Evolutionary conservation across 2,329 filamentous ascomycete genomes (phyloP).

Genomic region (Fusarium sp.): DNA sequence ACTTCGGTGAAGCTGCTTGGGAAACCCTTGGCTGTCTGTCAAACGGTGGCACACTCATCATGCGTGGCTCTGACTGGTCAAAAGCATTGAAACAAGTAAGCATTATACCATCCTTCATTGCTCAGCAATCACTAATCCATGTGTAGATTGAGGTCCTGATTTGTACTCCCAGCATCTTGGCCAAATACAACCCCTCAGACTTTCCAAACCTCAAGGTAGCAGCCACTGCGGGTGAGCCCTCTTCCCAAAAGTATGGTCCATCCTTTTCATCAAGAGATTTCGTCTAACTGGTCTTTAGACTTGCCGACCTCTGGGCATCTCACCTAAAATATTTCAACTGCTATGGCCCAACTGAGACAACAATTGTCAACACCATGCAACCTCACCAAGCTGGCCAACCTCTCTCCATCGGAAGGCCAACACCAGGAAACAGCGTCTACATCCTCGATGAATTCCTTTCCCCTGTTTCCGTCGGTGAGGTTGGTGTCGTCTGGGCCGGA

Average conservation of each 20-base stretch:
- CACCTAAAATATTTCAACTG: conserved; percentile 63
- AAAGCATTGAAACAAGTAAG: conserved; percentile 57
- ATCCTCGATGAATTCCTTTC: conserved; percentile 60
- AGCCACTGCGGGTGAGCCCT: conserved; percentile 67
- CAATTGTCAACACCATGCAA: conserved; percentile 67
- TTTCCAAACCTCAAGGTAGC: conserved; percentile 64
- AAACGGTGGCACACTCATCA: conserved; percentile 66
- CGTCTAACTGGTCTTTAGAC: conserved; percentile 27
- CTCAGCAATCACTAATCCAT: background rate
- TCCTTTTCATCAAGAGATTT: rapidly evolving
- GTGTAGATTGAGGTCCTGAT: conserved; percentile 64
- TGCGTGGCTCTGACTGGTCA: conserved; percentile 63
- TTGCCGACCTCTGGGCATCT: conserved; percentile 67
- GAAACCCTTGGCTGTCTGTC: conserved; percentile 67
- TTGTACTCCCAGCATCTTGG: conserved; percentile 65
- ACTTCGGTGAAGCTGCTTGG: conserved; percentile 61
- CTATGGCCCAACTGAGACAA: conserved; percentile 71
- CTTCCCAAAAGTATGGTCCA: conserved; percentile 53
- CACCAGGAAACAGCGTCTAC: conserved; percentile 68
- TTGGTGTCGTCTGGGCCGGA: conserved; percentile 69
- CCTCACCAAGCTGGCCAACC: conserved; percentile 53
- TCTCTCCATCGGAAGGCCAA: conserved; percentile 65
- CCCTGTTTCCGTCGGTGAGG: conserved; percentile 59
- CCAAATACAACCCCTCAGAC: conserved; percentile 58
- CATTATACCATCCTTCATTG: rapidly evolving